A percentile compares a stretch with the other conserved stretches of the same genome.
phyloP scores from a whole-genome alignment of 2,329 filamentous ascomycete species.

The Elsinoe necatrix region DNA sequence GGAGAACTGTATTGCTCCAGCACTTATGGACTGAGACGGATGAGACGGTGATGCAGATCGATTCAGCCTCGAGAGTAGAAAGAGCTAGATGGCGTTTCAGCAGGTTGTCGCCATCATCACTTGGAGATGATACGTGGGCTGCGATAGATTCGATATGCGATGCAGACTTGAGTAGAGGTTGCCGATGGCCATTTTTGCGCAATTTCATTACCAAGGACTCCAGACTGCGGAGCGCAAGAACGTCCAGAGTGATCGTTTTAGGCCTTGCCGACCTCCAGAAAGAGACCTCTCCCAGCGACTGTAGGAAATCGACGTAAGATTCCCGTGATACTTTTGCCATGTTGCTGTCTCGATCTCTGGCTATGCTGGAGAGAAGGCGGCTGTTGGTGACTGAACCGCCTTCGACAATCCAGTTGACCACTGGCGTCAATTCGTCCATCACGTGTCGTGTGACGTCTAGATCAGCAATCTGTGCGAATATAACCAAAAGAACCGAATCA shows the following conservation, averaged over 20 bases:
- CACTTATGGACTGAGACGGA: slow-evolving; percentile 29
- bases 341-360: slow-evolving; percentile 57
- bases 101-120: slow-evolving; percentile 20
- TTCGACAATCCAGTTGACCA: slow-evolving; percentile 48
- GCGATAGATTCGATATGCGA: slow-evolving; percentile 21
- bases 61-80: slow-evolving; percentile 17
- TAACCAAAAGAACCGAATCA: slow-evolving; percentile 56
- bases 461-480: slow-evolving; percentile 49
- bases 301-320: slow-evolving; percentile 48
- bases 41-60: slow-evolving; percentile 7
- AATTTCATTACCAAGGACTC: slow-evolving; percentile 24
- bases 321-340: slow-evolving; percentile 57
- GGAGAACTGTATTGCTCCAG: slow-evolving; percentile 41
- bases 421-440: slow-evolving; percentile 44
- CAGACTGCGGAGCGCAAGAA: slow-evolving; percentile 50
- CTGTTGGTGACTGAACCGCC: slow-evolving; percentile 47
- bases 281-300: slow-evolving; percentile 35
- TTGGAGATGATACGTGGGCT: slow-evolving; percentile 42
- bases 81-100: slow-evolving; percentile 10
- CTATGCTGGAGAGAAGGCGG: slow-evolving; percentile 31
- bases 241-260: slow-evolving; percentile 50
- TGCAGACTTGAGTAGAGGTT: neutral
- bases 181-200: slow-evolving; percentile 2
- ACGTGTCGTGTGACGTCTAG: slow-evolving; percentile 45
- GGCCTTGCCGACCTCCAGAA: slow-evolving; percentile 53